Evolutionary conservation across 306 rosid species (phyloP).

Genomic region (Oxytropis ochrocephala): DNA sequence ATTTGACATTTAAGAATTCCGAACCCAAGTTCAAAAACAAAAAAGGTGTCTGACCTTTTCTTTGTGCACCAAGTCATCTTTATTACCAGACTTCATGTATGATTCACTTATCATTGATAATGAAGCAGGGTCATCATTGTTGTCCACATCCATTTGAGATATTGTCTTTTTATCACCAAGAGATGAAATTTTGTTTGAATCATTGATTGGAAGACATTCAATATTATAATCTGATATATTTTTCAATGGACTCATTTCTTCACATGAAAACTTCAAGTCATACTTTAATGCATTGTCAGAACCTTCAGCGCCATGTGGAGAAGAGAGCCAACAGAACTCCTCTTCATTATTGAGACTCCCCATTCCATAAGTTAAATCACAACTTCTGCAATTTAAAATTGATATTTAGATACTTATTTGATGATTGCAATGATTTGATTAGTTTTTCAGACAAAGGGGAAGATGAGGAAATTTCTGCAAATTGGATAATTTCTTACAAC

Average conservation of each 20-base stretch:
- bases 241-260: slow-evolving; percentile 44
- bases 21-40: not conserved
- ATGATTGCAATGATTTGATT: not conserved
- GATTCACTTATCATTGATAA: slow-evolving; percentile 30
- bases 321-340: slow-evolving; percentile 61
- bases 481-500: slow-evolving; percentile 34
- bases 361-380: slow-evolving; percentile 65
- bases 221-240: slow-evolving; percentile 28
- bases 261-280: slow-evolving; percentile 40
- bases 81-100: slow-evolving; percentile 25
- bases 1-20: not conserved
- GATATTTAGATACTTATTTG: not conserved
- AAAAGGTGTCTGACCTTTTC: slow-evolving; percentile 45
- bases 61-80: slow-evolving; percentile 24
- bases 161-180: slow-evolving; percentile 18
- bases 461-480: not conserved
- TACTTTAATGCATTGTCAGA: slow-evolving; percentile 58
- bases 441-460: slow-evolving; percentile 1
- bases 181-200: slow-evolving; percentile 25
- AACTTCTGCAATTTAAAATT: slow-evolving; percentile 47
- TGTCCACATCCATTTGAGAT: slow-evolving; percentile 32
- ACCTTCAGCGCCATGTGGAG: slow-evolving; percentile 50
- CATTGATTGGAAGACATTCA: slow-evolving; percentile 26
- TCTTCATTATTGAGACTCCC: slow-evolving; percentile 60
- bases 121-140: slow-evolving; percentile 24